Evolutionary conservation across 805 yeast genomes (phyloP), one percentile per base, ranked within the genome.

Genomic region (Torulaspora maleeae): DNA sequence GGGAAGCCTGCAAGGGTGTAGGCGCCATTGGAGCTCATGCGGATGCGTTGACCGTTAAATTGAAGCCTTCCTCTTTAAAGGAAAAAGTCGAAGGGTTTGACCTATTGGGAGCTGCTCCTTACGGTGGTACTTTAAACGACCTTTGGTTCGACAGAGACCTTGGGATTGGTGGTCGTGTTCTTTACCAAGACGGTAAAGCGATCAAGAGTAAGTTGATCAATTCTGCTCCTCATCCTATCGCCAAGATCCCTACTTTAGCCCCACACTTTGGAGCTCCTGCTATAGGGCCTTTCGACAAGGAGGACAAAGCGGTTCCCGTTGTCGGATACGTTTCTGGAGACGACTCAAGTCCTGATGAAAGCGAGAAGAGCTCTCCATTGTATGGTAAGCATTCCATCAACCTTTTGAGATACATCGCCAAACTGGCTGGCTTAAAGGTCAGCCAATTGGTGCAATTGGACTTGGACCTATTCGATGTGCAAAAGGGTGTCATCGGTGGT

Each of bases 111-210:
- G 87, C 85, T 32, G 91, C 95, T 0, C 88, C 91, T 1, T 87
- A 87, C 62, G 79, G 87, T 16, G 93, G 93, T 27, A 82, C 86
- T 2, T 64, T 83, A 52, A 69, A 72, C 25, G 72, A 73, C 17
- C 65, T 78, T 34, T 83, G 95, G 89, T 79, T 86, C 75, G 95
- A 87, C 64, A 77, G 95, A 62, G 96, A 87, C 63, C 74, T 87
- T 48, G 93, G 95, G 37, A 64, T 87, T 50, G 95, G 89, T 41
- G 96, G 96, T 37, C 73, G 87, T 48, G 75, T 87, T 19, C 69
- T 85, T 42, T 77, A 79, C 43, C 75, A 72, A 53, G 64, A 63
- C 5, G 35, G 35, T 7, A 32, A 19, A 4, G 58, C 61, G 15
- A 64, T 79, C 41, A 61, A 56, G 7, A 63, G 75, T 6, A 70